Base-by-base conservation (phyloP, 306 rosid genomes). In the Quillaja saponaria region DNA sequence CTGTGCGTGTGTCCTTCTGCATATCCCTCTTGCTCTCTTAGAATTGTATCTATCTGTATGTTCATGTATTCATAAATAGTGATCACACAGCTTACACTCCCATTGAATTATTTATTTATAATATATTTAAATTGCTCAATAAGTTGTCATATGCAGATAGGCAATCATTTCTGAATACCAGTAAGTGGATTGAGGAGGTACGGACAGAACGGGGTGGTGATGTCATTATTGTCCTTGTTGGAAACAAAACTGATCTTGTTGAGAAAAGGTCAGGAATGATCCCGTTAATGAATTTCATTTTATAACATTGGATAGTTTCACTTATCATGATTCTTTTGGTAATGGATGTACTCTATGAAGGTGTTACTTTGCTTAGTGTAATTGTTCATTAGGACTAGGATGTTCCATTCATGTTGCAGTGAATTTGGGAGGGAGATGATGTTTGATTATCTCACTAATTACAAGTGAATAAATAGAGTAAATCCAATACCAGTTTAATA, bases 231-330 rank as follows among this genome's bases (percentile, higher is more conserved):
- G 95, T 92, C 61, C 90, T 91, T 67, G 97, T 91, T 16, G 97
- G 97, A 62, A 88, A 91, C 95, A 88, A 91, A 82, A 91, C 96
- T 16, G 98, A 92, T 84, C 98, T 92, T 60, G 96, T 92, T 37
- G 98, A 92, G 25, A 92, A 92, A 78, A 86, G 98, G 98, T 82
- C 69, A 79, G 90, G 54, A 60, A 33, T 33, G 35, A 31, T 5
- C 31, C 31, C 2, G 4, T 25, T 2, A 1, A 25, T 25, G 31
- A 25, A 25, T 25, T 25, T 25, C 31, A 25, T 25, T 25, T 25
- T 25, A 25, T 2, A 25, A 4, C 4, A 25, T 25, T 25, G 31
- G 31, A 25, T 25, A 25, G 31, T 28, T 48, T 12, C 34, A n/a
- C 28, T 10, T 33, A 33, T 55, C 41, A 6, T 16, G 35, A 28